Evolutionary conservation across 1,139 yeast genomes (phyloP), one percentile per base, ranked within the genome.

Genomic region (Suhomyces atakaporum): DNA sequence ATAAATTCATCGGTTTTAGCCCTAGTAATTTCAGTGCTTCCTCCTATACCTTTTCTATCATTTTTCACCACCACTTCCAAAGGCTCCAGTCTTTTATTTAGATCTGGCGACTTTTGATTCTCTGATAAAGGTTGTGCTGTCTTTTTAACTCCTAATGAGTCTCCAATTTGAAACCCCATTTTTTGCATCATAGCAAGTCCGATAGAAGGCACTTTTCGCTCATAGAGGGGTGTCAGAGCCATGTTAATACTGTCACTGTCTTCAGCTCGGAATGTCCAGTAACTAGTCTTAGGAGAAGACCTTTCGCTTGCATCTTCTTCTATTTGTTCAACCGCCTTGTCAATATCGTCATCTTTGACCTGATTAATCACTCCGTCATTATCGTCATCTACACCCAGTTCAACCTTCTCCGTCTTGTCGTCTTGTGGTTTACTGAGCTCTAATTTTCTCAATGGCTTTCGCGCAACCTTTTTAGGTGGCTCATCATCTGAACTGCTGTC

Each of bases 81-180:
- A 4, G 51, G 51, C 3, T 27, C 43, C 10, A 12, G 32, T 8
- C 10, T 20, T 16, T 4, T 23, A 10, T 25, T 31, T 24, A 14
- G 33, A 3, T n/a, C n/a, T n/a, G n/a, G n/a, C n/a, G n/a, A n/a
- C n/a, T n/a, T n/a, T n/a, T n/a, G n/a, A n/a, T n/a, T n/a, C n/a
- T n/a, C n/a, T n/a, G n/a, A n/a, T n/a, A n/a, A n/a, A n/a, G n/a
- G n/a, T n/a, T n/a, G n/a, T n/a, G n/a, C n/a, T n/a, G n/a, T n/a
- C n/a, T n/a, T n/a, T n/a, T n/a, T n/a, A 12, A 42, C 44, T 0
- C 81, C 81, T 12, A 76, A 53, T 0, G 69, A 45, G 9, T 64
- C 60, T 8, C 79, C 81, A 2, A 63, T 51, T 40, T 61, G 63
- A 48, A 66, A 78, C 3, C 84, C 84, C 83, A 78, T 77, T 47